Evolutionary conservation across 1,284 basidiomycete species (phyloP).

Genomic region (Puccinia sorghi): DNA sequence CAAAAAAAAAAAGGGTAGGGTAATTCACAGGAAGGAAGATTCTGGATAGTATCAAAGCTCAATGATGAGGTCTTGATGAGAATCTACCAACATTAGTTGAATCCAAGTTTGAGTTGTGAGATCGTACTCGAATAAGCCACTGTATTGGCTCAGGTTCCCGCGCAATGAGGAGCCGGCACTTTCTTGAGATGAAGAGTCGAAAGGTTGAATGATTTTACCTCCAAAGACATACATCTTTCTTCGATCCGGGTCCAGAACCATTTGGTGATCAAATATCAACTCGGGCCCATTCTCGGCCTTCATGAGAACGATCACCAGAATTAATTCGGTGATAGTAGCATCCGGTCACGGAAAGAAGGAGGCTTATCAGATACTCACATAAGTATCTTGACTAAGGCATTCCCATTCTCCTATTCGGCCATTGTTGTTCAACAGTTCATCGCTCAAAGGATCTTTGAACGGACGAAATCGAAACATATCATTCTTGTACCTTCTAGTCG

Average conservation of each 20-base stretch:
- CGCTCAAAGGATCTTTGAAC: conserved; percentile 4
- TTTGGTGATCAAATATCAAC: conserved; percentile 76
- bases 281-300: conserved; percentile 67
- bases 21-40: neutral
- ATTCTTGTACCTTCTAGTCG: conserved; percentile 1
- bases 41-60: neutral
- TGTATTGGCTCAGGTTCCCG: conserved; percentile 56
- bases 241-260: conserved; percentile 71
- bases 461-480: conserved; percentile 41
- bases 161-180: conserved; percentile 62
- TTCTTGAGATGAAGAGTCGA: conserved; percentile 65
- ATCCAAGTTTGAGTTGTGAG: conserved; percentile 46
- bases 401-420: conserved; percentile 33
- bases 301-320: conserved; percentile 66
- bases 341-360: conserved; percentile 13
- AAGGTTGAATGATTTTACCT: conserved; percentile 70
- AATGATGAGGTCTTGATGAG: neutral
- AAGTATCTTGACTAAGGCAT: conserved; percentile 40
- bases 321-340: conserved; percentile 2
- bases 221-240: conserved; percentile 77
- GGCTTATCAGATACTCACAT: conserved; percentile 62
- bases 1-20: neutral
- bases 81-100: conserved; percentile 53
- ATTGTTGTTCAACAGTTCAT: conserved; percentile 20
- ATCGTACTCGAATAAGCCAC: conserved; percentile 34